Evolutionary conservation across 148 eudicot genomes (phyloP), one percentile per base, ranked within the genome.

Genomic region (Persicaria tinctoria): DNA sequence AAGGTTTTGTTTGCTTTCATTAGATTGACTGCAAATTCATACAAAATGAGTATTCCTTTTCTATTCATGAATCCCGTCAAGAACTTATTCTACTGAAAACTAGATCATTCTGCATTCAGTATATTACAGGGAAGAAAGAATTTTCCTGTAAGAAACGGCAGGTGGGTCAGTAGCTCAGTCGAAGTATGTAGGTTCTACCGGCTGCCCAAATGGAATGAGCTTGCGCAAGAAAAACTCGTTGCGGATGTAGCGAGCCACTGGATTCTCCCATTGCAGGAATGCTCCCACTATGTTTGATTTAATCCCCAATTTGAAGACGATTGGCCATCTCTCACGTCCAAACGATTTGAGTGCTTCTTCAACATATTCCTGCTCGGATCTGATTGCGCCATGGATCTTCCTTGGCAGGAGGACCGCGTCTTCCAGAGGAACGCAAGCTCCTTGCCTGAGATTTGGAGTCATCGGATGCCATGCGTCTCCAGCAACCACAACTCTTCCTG

Each of bases 401-500:
- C 78, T 84, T 11, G 91, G 82, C 79, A 96, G 76, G 73, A 89
- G 85, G 3, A 96, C 82, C 0, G 99, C 81, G 73, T 96, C 99
- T 70, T 90, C 99, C 47, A 96, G 74, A 0, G 99, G 97, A 80
- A 90, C 87, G 64, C 97, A 96, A 9, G 91, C 99, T 11, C 99
- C 99, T 85, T 96, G 97, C 38, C 97, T 97, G 0, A 92, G 92
- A 84, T 92, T 96, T 8, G 99, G 99, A 55, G 99, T 92, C 97
- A 96, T 96, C 0, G 97, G 97, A 71, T 96, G 99, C 99, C 99
- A 96, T 2, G 99, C 99, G 70, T 96, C 99, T 4, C 99, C 99
- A 23, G 84, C 97, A 6, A 96, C 88, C 74, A 90, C 99, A 4
- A 87, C 87, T n/a, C 85, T 83, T 32, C 89, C 92, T 20, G 23